These are phyloP conservation scores for Backusella psychrophila DNA, from an alignment of 192 early-diverging fungal genomes.

Conservation along the genomic window DNA sequence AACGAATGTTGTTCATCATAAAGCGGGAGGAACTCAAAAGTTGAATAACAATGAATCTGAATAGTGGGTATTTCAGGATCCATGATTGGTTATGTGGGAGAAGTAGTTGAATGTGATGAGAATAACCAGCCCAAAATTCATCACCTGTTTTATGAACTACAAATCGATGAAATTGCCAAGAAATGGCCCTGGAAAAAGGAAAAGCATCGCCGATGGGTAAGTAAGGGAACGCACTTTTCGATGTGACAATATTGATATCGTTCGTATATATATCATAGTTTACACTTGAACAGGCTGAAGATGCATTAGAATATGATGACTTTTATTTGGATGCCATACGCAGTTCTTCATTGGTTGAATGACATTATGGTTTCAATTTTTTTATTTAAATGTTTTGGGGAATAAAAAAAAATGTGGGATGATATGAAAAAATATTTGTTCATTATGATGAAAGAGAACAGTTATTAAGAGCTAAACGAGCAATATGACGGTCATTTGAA, in stretches of 20 bases:
- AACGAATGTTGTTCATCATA: no score
- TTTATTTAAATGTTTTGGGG: background rate
- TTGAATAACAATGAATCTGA: no score
- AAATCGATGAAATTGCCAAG: constrained; percentile 2
- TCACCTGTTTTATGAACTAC: background rate
- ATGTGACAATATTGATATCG: background rate
- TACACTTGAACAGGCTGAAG: background rate
- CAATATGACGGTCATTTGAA: constrained; percentile 21
- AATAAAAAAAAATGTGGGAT: background rate
- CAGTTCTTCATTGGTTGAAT: background rate
- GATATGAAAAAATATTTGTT: no score
- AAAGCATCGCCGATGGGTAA: background rate
- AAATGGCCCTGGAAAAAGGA: background rate
- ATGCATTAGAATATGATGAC: background rate
- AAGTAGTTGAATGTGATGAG: background rate
- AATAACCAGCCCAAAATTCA: background rate
- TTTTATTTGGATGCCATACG: background rate
- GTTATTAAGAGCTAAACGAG: constrained; percentile 22
- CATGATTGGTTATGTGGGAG: background rate
- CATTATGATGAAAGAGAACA: constrained; percentile 4
- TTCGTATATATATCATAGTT: background rate
- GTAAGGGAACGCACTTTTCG: background rate
- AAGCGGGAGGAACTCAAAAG: no score
- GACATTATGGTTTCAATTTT: background rate
- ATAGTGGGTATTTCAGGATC: background rate